These are phyloP conservation scores for Scheffersomyces quercinus DNA, from an alignment of 1,139 yeast genomes.

Conservation along the genomic window DNA sequence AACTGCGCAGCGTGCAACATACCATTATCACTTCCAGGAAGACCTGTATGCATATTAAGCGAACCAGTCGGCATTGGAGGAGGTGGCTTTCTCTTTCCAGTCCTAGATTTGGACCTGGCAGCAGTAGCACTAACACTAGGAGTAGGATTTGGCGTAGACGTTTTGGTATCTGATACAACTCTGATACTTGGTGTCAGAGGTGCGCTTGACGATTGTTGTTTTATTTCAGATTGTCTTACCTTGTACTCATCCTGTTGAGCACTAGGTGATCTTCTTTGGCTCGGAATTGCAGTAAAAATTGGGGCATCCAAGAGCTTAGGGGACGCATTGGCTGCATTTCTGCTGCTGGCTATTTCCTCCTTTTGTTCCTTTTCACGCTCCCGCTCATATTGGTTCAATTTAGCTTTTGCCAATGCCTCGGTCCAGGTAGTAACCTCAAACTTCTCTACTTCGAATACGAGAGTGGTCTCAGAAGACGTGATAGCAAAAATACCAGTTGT, in stretches of 20 bases:
- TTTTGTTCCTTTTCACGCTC: neutral
- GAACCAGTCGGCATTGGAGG: constrained; percentile 28
- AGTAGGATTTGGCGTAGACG: too few relatives aligned
- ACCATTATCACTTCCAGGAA: constrained; percentile 26
- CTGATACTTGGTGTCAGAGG: constrained; percentile 5
- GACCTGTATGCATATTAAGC: constrained; percentile 38
- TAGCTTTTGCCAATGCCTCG: constrained; percentile 49
- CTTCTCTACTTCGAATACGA: constrained; percentile 60
- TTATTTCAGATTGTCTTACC: neutral
- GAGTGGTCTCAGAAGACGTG: constrained; percentile 45
- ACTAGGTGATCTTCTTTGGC: neutral
- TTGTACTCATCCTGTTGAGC: neutral
- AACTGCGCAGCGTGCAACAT: constrained; percentile 46
- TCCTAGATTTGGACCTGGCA: constrained; percentile 10
- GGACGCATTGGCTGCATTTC: neutral
- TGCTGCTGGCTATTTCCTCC: neutral
- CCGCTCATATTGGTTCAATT: constrained; percentile 49
- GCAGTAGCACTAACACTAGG: constrained; percentile 6
- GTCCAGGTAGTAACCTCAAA: constrained; percentile 59
- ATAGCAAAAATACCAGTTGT: constrained; percentile 56
- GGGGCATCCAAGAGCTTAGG: constrained; percentile 10
- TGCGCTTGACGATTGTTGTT: neutral
- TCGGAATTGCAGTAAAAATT: neutral
- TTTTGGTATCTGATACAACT: neutral
- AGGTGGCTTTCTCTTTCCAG: constrained; percentile 37